phyloP scores from a whole-genome alignment of 768 basidiomycete genomes.

The Gloeophyllum trabeum region DNA sequence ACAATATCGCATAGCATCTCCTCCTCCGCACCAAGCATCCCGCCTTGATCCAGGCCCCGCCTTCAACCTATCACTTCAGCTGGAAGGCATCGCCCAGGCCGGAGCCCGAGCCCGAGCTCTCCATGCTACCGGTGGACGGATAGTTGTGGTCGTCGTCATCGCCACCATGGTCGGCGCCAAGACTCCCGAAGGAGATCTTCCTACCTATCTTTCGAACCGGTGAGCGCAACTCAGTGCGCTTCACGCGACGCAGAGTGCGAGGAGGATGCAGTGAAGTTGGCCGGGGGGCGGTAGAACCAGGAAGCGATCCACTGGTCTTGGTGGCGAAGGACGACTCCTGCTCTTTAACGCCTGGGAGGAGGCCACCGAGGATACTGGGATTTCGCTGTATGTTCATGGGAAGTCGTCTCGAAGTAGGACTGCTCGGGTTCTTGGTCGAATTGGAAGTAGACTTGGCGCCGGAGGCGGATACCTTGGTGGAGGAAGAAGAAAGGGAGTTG shows the following conservation, averaged over 20 bases:
- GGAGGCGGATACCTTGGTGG: background rate
- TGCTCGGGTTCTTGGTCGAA: background rate
- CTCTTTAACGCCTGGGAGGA: background rate
- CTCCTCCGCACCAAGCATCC: too few relatives aligned
- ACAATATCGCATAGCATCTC: too few relatives aligned
- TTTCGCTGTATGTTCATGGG: conserved; percentile 41
- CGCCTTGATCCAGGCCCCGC: too few relatives aligned
- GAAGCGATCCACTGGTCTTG: too few relatives aligned
- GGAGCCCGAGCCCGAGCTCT: conserved; percentile 18
- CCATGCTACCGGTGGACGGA: background rate
- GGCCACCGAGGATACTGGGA: conserved; percentile 48
- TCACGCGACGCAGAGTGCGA: conserved; percentile 38
- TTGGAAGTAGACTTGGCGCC: background rate
- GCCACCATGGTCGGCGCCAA: too few relatives aligned
- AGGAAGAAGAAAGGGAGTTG: background rate
- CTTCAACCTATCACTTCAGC: too few relatives aligned
- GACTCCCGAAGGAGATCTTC: conserved; percentile 56
- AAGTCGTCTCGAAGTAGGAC: too few relatives aligned
- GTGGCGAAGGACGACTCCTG: background rate
- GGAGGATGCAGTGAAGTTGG: conserved; percentile 8
- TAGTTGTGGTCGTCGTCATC: too few relatives aligned
- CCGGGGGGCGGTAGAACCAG: conserved; percentile 6
- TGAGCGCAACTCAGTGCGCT: conserved; percentile 25
- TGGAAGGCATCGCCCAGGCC: conserved; percentile 68
- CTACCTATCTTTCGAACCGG: conserved; percentile 18